phyloP scores from a whole-genome alignment of 202 grass and related monocot species.

The Alloteropsis angusta region DNA sequence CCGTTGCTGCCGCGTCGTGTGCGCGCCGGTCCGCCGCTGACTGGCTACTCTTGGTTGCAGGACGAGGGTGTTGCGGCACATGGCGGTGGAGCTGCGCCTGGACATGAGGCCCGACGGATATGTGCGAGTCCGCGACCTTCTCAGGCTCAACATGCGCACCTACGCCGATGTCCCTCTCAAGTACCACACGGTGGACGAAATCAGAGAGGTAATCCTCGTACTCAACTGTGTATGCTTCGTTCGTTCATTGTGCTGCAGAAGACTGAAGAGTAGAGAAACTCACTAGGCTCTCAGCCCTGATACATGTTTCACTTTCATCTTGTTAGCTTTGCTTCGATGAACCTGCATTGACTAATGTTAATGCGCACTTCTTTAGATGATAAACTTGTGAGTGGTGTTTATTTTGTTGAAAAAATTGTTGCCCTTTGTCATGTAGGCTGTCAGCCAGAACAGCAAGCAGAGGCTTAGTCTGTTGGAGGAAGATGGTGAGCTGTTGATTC shows the following conservation, averaged over 20 bases:
- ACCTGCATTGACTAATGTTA: background rate
- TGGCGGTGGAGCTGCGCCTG: constrained; percentile 70
- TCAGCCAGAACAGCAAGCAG: constrained; percentile 74
- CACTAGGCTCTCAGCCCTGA: background rate
- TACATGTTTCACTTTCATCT: background rate
- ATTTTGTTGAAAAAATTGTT: background rate
- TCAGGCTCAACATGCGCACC: constrained; percentile 54
- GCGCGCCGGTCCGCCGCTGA: background rate
- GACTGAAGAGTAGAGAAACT: background rate
- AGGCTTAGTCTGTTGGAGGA: constrained; percentile 80
- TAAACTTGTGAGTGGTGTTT: background rate
- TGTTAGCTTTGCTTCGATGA: background rate
- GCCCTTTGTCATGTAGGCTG: constrained; percentile 38
- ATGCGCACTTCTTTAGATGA: background rate
- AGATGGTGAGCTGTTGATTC: constrained; percentile 64
- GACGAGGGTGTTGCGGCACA: constrained; percentile 69
- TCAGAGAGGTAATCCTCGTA: constrained; percentile 53
- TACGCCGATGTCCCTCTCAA: constrained; percentile 72
- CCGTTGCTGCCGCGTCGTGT: background rate
- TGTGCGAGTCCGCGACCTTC: constrained; percentile 58
- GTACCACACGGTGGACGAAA: constrained; percentile 60
- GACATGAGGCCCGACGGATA: constrained; percentile 74
- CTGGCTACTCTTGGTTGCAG: constrained; percentile 24
- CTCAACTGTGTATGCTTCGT: background rate
- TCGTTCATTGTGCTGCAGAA: background rate